phyloP scores from a whole-genome alignment of 2,329 filamentous ascomycete genomes.

The Botryotinia calthae region DNA sequence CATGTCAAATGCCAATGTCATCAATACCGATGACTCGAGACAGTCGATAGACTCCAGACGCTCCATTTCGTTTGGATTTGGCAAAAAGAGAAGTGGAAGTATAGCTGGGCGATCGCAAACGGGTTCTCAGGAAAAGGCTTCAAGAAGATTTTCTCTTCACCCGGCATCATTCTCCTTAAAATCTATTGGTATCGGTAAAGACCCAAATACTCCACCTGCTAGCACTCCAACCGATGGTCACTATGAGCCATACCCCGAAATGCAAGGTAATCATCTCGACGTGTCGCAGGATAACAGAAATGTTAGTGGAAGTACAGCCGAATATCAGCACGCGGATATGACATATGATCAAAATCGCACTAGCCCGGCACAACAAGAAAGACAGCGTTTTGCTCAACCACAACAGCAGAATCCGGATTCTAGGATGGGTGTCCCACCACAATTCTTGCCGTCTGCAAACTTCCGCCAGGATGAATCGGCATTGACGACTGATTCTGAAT shows the following conservation, averaged over 20 bases:
- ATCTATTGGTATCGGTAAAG: conserved; percentile 59
- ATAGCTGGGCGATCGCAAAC: conserved; percentile 53
- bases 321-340: conserved; percentile 31
- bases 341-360: conserved; percentile 34
- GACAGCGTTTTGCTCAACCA: conserved; percentile 46
- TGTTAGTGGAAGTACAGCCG: conserved; percentile 28
- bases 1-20: conserved; percentile 68
- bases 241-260: conserved; percentile 32
- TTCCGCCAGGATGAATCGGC: conserved; percentile 35
- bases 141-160: conserved; percentile 68
- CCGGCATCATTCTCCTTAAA: conserved; percentile 63
- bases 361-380: conserved; percentile 40
- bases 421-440: conserved; percentile 28
- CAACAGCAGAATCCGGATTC: conserved; percentile 36
- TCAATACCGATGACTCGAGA: conserved; percentile 41
- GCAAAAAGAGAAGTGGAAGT: conserved; percentile 69
- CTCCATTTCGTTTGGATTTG: conserved; percentile 67
- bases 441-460: conserved; percentile 34
- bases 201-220: conserved; percentile 39
- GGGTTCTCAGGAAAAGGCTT: conserved; percentile 51
- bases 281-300: conserved; percentile 30
- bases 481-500: conserved; percentile 36
- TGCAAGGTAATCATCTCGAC: conserved; percentile 30
- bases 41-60: conserved; percentile 71
- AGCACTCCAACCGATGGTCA: conserved; percentile 28